Conservation (phyloP, 192 early-diverging fungal genomes). For the Podila epicladia region DNA sequence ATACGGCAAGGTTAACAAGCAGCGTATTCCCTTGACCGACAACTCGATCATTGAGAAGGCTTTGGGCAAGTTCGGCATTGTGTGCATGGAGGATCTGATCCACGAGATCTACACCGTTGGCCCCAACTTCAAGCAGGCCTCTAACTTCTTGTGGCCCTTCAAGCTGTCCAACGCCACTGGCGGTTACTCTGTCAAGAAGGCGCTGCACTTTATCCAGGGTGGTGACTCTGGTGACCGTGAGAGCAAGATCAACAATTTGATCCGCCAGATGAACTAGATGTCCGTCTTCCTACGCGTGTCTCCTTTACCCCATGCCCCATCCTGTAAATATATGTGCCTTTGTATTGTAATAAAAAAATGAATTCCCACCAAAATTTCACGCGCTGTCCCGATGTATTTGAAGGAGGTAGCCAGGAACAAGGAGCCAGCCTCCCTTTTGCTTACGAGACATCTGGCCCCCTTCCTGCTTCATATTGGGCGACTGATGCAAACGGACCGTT, state of each 20-base stretch:
- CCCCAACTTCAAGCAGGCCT: conserved; percentile 97
- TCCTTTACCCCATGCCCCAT: not conserved
- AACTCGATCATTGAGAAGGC: conserved; percentile 94
- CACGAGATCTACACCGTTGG: conserved; percentile 99
- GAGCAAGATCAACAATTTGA: conserved; percentile 94
- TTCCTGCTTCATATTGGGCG: too few relatives aligned
- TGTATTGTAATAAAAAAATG: too few relatives aligned
- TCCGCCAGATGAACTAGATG: conserved; percentile 94
- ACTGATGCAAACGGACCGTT: too few relatives aligned
- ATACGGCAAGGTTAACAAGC: conserved; percentile 98
- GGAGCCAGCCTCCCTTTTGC: too few relatives aligned
- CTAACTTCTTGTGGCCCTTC: conserved; percentile 99
- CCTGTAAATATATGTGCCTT: not conserved
- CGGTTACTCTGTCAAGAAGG: conserved; percentile 94
- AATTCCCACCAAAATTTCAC: too few relatives aligned
- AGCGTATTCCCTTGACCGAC: conserved; percentile 96
- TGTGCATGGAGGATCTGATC: conserved; percentile 97
- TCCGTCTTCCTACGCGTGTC: not conserved
- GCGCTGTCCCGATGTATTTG: too few relatives aligned
- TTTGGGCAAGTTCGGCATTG: conserved; percentile 95
- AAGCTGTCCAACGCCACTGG: conserved; percentile 98
- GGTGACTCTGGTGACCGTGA: conserved; percentile 99
- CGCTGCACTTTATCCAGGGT: conserved; percentile 95
- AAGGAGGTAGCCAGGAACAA: too few relatives aligned
- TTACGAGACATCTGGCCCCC: too few relatives aligned